Evolutionary conservation across 306 rosid species (phyloP), one percentile per base, ranked within the genome.

Genomic region (Vigna radiata): DNA sequence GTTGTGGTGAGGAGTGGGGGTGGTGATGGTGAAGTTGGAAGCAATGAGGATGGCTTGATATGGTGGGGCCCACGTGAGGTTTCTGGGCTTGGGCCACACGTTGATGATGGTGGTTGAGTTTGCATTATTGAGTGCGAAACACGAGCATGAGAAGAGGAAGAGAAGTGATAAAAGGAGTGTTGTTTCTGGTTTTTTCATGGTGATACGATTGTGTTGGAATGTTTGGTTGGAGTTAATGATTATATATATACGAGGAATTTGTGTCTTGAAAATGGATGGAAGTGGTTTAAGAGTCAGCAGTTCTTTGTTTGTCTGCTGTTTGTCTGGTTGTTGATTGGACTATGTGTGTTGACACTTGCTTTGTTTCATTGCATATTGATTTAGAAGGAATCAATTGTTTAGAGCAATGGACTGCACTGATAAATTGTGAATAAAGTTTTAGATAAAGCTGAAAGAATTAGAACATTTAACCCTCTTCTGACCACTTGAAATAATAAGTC

Each of bases 51-150:
- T 75, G 75, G 83, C 86, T 55, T 77, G 83, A 3, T 77, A 79
- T 5, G 93, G 92, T 50, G 68, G 53, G 68, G 90, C 47, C 97
- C 96, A 94, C 2, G 80, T 58, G 84, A 94, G 79, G 70, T 77
- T 70, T 73, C 80, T 79, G 14, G 96, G 98, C 53, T 83, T 88
- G 0, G 98, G 98, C 98, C 97, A 94, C 5, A 92, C 85, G 61
- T 88, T 84, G 71, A 90, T 53, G 66, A 47, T n/a, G 14, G 53
- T 44, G 13, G 67, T 8, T 37, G 75, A 33, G 1, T 61, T 19
- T 1, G 44, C 64, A 17, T 43, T 43, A 6, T 11, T 64, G 4
- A n/a, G 2, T 8, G 23, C 31, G 55, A 36, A 7, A 82, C 17
- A 18, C 6, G 77, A 15, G 83, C 21, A 39, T 16, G 77, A 15